Percentiles rank a stretch among this genome's conserved stretches.
Evolutionary conservation across 805 yeast species (phyloP).

Genomic region (Ogataea nonfermentans): DNA sequence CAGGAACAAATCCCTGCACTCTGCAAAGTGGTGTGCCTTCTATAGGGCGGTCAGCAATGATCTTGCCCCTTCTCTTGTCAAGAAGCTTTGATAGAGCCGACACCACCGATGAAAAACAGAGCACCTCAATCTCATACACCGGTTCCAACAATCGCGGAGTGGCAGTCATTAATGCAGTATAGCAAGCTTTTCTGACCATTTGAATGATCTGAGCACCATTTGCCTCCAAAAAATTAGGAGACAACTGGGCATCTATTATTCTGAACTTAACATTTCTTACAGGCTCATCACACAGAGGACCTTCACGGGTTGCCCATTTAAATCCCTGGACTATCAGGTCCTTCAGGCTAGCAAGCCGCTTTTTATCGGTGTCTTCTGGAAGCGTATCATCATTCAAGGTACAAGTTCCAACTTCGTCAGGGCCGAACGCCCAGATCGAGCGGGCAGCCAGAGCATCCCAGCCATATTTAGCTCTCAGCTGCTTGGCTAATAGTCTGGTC

Average conservation of each 20-base stretch:
- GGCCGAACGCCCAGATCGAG: slow-evolving; percentile 77
- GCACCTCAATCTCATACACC: slow-evolving; percentile 55
- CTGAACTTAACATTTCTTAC: slow-evolving; percentile 68
- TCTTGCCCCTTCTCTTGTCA: slow-evolving; percentile 67
- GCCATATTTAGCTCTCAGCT: slow-evolving; percentile 53
- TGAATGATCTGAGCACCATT: slow-evolving; percentile 76
- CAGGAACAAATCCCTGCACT: slow-evolving; percentile 70
- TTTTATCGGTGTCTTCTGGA: slow-evolving; percentile 65
- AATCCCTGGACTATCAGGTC: slow-evolving; percentile 73
- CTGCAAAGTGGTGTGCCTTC: slow-evolving; percentile 70
- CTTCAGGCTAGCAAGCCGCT: slow-evolving; percentile 42
- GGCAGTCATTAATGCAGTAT: slow-evolving; percentile 74
- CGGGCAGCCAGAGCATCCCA: slow-evolving; percentile 88
- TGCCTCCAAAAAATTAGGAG: slow-evolving; percentile 46
- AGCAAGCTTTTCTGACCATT: slow-evolving; percentile 79
- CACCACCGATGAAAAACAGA: slow-evolving; percentile 45
- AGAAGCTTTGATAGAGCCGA: slow-evolving; percentile 37
- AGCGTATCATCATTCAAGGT: slow-evolving; percentile 67
- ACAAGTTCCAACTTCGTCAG: slow-evolving; percentile 54
- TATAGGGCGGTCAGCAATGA: slow-evolving; percentile 48
- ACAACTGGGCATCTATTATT: slow-evolving; percentile 57
- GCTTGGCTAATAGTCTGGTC: slow-evolving; percentile 46
- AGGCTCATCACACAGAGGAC: slow-evolving; percentile 90
- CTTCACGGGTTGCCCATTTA: slow-evolving; percentile 77
- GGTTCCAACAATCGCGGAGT: slow-evolving; percentile 84